phyloP scores from a whole-genome alignment of 2,329 filamentous ascomycete genomes.

The Penicillium sp. region DNA sequence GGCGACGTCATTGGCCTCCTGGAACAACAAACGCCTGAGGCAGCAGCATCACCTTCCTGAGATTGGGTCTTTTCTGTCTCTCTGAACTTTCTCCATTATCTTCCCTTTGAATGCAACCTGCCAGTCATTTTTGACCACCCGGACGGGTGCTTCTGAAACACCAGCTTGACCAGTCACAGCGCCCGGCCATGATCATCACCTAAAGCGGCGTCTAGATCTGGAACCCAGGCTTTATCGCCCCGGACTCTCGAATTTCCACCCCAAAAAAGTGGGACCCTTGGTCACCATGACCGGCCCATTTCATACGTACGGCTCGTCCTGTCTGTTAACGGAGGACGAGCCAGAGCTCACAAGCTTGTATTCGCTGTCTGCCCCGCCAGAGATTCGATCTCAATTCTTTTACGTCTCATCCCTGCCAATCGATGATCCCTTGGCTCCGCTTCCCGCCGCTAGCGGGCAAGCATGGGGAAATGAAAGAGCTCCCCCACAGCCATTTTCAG shows the following conservation, averaged over 20 bases:
- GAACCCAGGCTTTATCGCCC: constrained; percentile 1
- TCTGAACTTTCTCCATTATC: not conserved
- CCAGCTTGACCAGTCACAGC: constrained; percentile 1
- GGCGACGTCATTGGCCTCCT: constrained; percentile 33
- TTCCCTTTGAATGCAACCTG: not conserved
- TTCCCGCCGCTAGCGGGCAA: constrained; percentile 52
- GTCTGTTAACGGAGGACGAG: constrained; percentile 47
- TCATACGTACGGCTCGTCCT: constrained; percentile 63
- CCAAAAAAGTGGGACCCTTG: constrained; percentile 15
- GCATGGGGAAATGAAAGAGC: constrained; percentile 54
- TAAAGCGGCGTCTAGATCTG: constrained; percentile 5
- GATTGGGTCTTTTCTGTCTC: not conserved
- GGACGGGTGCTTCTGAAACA: constrained; percentile 7
- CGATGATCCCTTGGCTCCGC: constrained; percentile 80
- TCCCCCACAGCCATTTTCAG: constrained; percentile 74
- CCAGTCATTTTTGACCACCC: not conserved
- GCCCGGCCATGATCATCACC: constrained; percentile 5
- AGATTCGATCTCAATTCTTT: constrained; percentile 72
- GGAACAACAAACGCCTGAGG: not conserved
- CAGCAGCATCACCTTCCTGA: not conserved
- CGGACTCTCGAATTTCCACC: not conserved
- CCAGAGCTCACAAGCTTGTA: constrained; percentile 34
- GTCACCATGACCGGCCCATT: constrained; percentile 41
- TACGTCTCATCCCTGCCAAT: constrained; percentile 80
- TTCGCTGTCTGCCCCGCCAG: constrained; percentile 53